A percentile compares a stretch with the other conserved stretches of the same genome.
These are phyloP conservation scores for Rhizopus delemar DNA, from an alignment of 371 early-diverging fungal species.

Conservation along the genomic window DNA sequence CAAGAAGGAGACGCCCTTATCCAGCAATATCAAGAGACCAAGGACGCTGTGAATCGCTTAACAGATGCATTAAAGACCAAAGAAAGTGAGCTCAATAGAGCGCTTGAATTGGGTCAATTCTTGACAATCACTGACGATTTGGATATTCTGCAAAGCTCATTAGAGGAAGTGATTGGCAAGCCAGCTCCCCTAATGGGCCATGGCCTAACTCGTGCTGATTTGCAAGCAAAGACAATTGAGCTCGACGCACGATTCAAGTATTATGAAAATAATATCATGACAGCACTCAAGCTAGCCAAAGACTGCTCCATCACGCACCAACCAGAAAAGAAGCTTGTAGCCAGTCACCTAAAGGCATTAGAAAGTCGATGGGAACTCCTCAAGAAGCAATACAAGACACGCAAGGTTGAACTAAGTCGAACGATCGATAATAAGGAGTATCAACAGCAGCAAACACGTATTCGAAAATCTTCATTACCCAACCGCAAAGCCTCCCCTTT, in stretches of 20 bases:
- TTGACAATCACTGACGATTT: constrained; percentile 39
- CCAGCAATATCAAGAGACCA: constrained; percentile 21
- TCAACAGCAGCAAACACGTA: constrained; percentile 19
- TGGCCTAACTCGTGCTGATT: constrained; percentile 41
- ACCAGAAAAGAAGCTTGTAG: constrained; percentile 3
- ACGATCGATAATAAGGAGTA: constrained; percentile 27
- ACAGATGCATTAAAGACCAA: constrained; percentile 23
- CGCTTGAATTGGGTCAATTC: constrained; percentile 29
- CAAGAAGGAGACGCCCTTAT: constrained; percentile 24
- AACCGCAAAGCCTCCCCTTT: constrained; percentile 41
- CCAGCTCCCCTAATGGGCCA: constrained; percentile 27
- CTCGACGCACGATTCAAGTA: constrained; percentile 59
- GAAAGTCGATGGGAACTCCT: constrained; percentile 25
- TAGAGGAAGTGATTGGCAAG: constrained; percentile 45
- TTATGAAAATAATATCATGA: constrained; percentile 47
- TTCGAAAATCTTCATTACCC: constrained; percentile 46
- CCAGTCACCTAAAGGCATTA: constrained; percentile 19
- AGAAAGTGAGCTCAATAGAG: constrained; percentile 26
- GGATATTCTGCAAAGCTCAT: constrained; percentile 38
- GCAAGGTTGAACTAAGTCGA: constrained; percentile 35
- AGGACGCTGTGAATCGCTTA: constrained; percentile 20
- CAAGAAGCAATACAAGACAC: constrained; percentile 32
- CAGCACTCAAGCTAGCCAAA: constrained; percentile 41
- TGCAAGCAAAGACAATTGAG: constrained; percentile 55
- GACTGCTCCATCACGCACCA: neutral